Base-by-base conservation (phyloP, 129 eudicot species). In the Helianthus tuberosus region DNA sequence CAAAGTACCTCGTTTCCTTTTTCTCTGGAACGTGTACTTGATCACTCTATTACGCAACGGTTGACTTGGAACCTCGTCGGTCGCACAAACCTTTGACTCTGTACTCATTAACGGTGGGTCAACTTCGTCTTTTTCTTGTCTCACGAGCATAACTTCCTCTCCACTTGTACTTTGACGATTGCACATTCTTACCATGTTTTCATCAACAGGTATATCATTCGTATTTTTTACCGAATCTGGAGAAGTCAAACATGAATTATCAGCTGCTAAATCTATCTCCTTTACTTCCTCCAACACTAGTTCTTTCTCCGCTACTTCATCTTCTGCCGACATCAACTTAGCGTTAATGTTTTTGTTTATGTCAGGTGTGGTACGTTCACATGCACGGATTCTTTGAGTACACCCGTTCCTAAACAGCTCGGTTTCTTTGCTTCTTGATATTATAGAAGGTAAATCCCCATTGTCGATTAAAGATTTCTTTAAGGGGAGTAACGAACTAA, bases 311-410 rank as follows among this genome's bases (percentile, higher is more conserved):
- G 43, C 15, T 60, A 66, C 83, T 80, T 80, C 74, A 17, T 58
- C 77, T 25, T 75, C 82, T 57, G 48, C 46, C 9, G 46, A 55
- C 27, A 39, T 44, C 50, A 49, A 77, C 64, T 59, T 72, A 29
- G 78, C 16, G 14, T 64, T 61, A 10, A 61, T 6, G 46, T 32
- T n/a, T 64, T n/a, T 64, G 15, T 74, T 60, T 20, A 20, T 20
- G 36, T 84, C 78, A 29, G 80, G 64, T 9, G 61, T 69, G 54
- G 76, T 82, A 77, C 86, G 80, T 71, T 91, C 99, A 68, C 86
- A 91, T 13, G 97, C 97, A 68, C 88, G 97, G 55, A 91, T 85
- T 84, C 99, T 91, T 73, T 95, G 99, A 50, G 99, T 91, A 68
- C 91, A 85, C 29, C 92, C 94, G 15, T 95, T 95, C 82, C 88